Percentiles rank a stretch among this genome's conserved stretches.
These are phyloP conservation scores for Monilinia vaccinii-corymbosi DNA, from an alignment of 2,329 filamentous ascomycete species.

Conservation along the genomic window DNA sequence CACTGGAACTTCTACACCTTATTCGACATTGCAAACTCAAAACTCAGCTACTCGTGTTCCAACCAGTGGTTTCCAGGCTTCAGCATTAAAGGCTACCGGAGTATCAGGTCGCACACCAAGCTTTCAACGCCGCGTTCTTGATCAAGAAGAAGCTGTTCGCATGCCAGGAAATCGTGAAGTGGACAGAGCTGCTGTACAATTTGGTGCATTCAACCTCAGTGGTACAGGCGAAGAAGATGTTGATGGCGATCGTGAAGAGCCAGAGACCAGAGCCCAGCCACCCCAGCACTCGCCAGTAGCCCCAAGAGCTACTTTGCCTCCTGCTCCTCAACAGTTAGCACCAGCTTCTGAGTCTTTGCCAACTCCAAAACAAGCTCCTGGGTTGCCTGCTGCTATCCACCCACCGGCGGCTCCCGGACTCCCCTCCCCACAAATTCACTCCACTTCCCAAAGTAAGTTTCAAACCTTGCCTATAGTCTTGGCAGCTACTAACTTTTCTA, in stretches of 20 bases:
- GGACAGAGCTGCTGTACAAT: conserved; percentile 87
- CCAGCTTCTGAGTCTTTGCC: conserved; percentile 46
- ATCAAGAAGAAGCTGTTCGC: conserved; percentile 95
- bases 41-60: conserved; percentile 43
- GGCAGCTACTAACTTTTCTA: neutral
- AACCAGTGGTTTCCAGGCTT: conserved; percentile 68
- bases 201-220: conserved; percentile 88
- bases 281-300: conserved; percentile 86
- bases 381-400: conserved; percentile 42
- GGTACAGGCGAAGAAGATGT: conserved; percentile 72
- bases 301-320: conserved; percentile 79
- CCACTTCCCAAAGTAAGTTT: conserved; percentile 30
- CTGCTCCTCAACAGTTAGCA: conserved; percentile 46
- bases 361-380: conserved; percentile 34
- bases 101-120: conserved; percentile 60
- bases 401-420: conserved; percentile 32
- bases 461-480: neutral
- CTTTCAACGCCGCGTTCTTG: conserved; percentile 77
- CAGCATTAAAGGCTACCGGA: conserved; percentile 66
- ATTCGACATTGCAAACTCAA: conserved; percentile 54
- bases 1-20: conserved; percentile 53
- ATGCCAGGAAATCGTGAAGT: conserved; percentile 97
- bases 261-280: conserved; percentile 87
- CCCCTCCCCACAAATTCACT: conserved; percentile 30
- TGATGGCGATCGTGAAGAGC: conserved; percentile 89